A percentile compares a stretch with the other conserved stretches of the same genome.
phyloP scores from a whole-genome alignment of 441 rosid genomes.

The Metrosideros polymorpha region DNA sequence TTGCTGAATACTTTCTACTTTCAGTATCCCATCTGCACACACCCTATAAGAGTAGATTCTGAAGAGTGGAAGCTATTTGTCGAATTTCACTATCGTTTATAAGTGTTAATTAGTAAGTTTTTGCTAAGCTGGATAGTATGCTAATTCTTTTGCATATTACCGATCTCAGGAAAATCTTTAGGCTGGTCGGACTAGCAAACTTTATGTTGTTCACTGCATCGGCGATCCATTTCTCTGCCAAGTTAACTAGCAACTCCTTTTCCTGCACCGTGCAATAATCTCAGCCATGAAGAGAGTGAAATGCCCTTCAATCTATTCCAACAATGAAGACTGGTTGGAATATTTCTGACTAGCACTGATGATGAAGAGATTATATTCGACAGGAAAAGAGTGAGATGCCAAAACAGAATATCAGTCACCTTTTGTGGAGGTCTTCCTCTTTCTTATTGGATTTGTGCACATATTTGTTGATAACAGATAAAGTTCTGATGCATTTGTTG shows the following conservation, averaged over 20 bases:
- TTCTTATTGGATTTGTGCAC: background rate
- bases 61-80: background rate
- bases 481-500: background rate
- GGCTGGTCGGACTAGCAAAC: background rate
- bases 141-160: background rate
- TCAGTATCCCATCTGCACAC: background rate
- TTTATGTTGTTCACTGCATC: background rate
- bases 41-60: background rate
- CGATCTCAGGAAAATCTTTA: background rate
- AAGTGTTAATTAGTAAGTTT: background rate
- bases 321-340: background rate
- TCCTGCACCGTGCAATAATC: background rate
- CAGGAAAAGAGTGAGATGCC: background rate
- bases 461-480: background rate
- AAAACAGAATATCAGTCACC: background rate
- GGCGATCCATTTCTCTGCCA: background rate
- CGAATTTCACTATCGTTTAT: background rate
- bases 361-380: background rate
- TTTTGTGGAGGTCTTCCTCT: background rate
- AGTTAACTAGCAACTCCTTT: background rate
- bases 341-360: background rate
- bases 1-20: background rate
- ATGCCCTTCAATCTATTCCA: background rate
- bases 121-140: background rate
- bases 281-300: too few species aligned